phyloP scores from a whole-genome alignment of 805 yeast species.

The Metschnikowia sp. region DNA sequence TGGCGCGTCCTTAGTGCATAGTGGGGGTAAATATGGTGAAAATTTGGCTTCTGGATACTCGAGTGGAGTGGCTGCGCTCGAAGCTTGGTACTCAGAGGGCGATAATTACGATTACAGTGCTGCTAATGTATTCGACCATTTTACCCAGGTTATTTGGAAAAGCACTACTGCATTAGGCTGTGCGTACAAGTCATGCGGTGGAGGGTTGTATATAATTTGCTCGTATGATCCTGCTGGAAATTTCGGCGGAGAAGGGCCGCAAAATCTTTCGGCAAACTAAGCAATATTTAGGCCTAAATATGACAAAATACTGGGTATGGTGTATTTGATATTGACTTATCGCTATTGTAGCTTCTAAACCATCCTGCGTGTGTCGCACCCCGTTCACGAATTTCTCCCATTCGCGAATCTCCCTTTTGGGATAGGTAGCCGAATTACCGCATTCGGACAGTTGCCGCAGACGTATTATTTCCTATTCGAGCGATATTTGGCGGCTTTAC shows the following conservation, averaged over 20 bases:
- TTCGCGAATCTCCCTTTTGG: too few species aligned
- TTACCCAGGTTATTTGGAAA: constrained; percentile 79
- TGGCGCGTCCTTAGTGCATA: constrained; percentile 21
- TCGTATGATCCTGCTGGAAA: constrained; percentile 77
- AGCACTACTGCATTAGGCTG: constrained; percentile 64
- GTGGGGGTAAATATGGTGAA: constrained; percentile 19
- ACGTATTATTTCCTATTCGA: too few species aligned
- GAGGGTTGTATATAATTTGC: constrained; percentile 67
- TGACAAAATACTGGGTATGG: too few species aligned
- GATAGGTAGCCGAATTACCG: too few species aligned
- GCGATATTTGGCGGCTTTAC: too few species aligned
- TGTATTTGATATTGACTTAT: too few species aligned
- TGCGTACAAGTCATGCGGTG: constrained; percentile 58
- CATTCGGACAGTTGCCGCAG: too few species aligned
- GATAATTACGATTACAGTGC: constrained; percentile 12
- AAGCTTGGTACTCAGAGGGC: constrained; percentile 21
- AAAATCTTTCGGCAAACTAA: constrained; percentile 10
- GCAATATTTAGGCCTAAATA: neutral
- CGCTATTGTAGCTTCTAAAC: too few species aligned
- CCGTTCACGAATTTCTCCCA: too few species aligned
- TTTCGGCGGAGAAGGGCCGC: constrained; percentile 39
- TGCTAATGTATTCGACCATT: constrained; percentile 44
- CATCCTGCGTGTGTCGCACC: too few species aligned
- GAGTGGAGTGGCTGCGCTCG: constrained; percentile 21
- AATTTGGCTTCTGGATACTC: constrained; percentile 37